phyloP scores from a whole-genome alignment of 768 basidiomycete genomes.

The Lentinus tigrinus region DNA sequence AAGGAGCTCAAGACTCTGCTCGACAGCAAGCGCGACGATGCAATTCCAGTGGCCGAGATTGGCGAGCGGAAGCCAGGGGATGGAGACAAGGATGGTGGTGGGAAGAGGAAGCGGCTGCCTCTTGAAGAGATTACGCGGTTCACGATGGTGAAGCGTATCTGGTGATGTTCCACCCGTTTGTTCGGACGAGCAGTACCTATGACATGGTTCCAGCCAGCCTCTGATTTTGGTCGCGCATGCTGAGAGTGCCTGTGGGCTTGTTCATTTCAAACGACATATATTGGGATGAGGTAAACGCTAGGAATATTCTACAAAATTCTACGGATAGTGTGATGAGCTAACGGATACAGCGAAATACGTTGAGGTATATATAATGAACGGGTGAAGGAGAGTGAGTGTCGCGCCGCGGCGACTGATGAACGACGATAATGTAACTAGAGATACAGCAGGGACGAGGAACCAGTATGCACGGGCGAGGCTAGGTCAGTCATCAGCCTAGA shows the following conservation, averaged over 20 bases:
- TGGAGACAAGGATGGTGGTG: slow-evolving; percentile 22
- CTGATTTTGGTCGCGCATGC: too few relatives aligned
- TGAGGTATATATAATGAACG: neutral
- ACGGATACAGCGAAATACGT: neutral
- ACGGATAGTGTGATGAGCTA: neutral
- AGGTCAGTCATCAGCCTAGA: neutral
- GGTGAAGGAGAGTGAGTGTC: neutral
- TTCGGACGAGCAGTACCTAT: neutral
- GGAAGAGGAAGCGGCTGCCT: slow-evolving; percentile 61
- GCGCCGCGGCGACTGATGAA: neutral
- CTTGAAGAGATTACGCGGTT: slow-evolving; percentile 90
- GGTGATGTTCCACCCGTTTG: slow-evolving; percentile 35
- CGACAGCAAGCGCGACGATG: slow-evolving; percentile 69
- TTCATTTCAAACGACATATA: too few relatives aligned
- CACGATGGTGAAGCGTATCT: slow-evolving; percentile 96
- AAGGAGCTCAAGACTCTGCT: slow-evolving; percentile 73
- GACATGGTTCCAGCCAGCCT: too few relatives aligned
- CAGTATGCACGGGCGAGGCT: neutral
- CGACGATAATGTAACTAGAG: neutral
- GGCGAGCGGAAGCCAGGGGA: slow-evolving; percentile 46
- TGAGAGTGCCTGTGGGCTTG: too few relatives aligned
- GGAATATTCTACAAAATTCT: neutral
- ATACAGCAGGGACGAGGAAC: neutral
- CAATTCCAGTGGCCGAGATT: slow-evolving; percentile 64
- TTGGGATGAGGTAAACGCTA: too few relatives aligned